Conservation (phyloP, 495 filamentous ascomycete species). For the Tuber borchii region DNA sequence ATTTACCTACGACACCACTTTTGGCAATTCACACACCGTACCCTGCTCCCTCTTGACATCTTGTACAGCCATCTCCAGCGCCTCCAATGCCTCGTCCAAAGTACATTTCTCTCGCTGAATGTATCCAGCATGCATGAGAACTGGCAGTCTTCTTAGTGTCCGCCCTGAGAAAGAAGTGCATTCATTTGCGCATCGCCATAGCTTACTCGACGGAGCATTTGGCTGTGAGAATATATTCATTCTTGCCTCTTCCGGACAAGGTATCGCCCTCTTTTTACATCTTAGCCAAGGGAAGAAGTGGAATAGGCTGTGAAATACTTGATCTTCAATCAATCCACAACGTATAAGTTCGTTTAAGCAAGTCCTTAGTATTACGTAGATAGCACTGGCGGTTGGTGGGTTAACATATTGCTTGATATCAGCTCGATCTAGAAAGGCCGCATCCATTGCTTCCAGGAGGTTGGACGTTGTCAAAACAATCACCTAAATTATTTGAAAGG, state of each 20-base stretch:
- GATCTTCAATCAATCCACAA: slow-evolving; percentile 43
- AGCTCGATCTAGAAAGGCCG: slow-evolving; percentile 54
- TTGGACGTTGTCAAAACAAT: slow-evolving; percentile 42
- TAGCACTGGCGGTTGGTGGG: slow-evolving; percentile 42
- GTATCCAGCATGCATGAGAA: slow-evolving; percentile 41
- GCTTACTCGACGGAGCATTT: slow-evolving; percentile 28
- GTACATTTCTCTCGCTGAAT: slow-evolving; percentile 34
- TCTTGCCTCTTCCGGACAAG: slow-evolving; percentile 34
- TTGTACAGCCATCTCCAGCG: slow-evolving; percentile 31
- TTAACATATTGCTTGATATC: slow-evolving; percentile 51
- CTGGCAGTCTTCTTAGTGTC: slow-evolving; percentile 33
- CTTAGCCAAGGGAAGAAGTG: slow-evolving; percentile 7
- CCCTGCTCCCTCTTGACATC: slow-evolving; percentile 20
- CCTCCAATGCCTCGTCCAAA: slow-evolving; percentile 31
- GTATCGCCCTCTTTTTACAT: slow-evolving; percentile 21
- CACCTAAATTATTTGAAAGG: slow-evolving; percentile 31
- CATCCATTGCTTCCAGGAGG: slow-evolving; percentile 41
- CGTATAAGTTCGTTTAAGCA: slow-evolving; percentile 50
- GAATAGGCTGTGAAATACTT: slow-evolving; percentile 10
- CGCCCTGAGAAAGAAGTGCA: slow-evolving; percentile 34
- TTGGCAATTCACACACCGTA: neutral
- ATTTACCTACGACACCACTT: neutral
- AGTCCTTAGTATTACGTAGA: slow-evolving; percentile 51
- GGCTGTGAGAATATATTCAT: slow-evolving; percentile 37
- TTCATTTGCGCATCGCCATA: slow-evolving; percentile 35